These are phyloP conservation scores for Lachancea sp. DNA, from an alignment of 805 yeast species.

Conservation along the genomic window DNA sequence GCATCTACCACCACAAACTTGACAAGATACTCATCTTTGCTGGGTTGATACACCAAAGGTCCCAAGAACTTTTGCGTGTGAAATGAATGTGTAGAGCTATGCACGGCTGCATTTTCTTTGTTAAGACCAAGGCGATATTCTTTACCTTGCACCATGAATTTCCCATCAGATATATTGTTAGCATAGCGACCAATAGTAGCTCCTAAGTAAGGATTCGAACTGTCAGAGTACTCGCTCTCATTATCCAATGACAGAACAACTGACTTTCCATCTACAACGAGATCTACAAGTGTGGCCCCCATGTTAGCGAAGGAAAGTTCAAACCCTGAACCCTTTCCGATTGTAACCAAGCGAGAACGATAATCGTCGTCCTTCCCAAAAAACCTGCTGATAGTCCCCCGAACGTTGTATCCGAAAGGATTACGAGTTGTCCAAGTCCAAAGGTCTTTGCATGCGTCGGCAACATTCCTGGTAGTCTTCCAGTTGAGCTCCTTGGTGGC, in stretches of 20 bases:
- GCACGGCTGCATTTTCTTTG: slow-evolving; percentile 41
- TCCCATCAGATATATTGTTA: slow-evolving; percentile 47
- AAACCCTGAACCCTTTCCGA: slow-evolving; percentile 30
- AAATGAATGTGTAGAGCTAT: slow-evolving; percentile 50
- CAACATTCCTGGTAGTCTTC: slow-evolving; percentile 50
- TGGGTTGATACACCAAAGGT: slow-evolving; percentile 39
- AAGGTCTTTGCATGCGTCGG: slow-evolving; percentile 61
- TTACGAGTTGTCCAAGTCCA: slow-evolving; percentile 74
- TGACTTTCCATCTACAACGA: slow-evolving; percentile 35
- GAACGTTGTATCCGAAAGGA: slow-evolving; percentile 50
- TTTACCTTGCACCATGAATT: slow-evolving; percentile 37
- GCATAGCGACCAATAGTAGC: slow-evolving; percentile 63
- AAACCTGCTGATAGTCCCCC: slow-evolving; percentile 22
- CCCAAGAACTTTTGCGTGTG: slow-evolving; percentile 47
- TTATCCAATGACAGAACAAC: slow-evolving; percentile 37
- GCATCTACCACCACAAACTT: slow-evolving; percentile 39
- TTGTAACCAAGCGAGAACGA: slow-evolving; percentile 25
- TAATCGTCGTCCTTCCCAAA: slow-evolving; percentile 16
- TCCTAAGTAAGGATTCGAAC: slow-evolving; percentile 49
- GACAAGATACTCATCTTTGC: slow-evolving; percentile 28
- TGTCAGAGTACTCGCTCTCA: slow-evolving; percentile 27
- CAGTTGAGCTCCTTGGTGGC: slow-evolving; percentile 63
- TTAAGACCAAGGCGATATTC: slow-evolving; percentile 39
- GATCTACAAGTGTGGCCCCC: slow-evolving; percentile 46
- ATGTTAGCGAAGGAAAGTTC: slow-evolving; percentile 41